Percentiles rank a stretch among this genome's conserved stretches.
Evolutionary conservation across 495 filamentous ascomycete genomes (phyloP).

Genomic region (Acidiella bohemica): DNA sequence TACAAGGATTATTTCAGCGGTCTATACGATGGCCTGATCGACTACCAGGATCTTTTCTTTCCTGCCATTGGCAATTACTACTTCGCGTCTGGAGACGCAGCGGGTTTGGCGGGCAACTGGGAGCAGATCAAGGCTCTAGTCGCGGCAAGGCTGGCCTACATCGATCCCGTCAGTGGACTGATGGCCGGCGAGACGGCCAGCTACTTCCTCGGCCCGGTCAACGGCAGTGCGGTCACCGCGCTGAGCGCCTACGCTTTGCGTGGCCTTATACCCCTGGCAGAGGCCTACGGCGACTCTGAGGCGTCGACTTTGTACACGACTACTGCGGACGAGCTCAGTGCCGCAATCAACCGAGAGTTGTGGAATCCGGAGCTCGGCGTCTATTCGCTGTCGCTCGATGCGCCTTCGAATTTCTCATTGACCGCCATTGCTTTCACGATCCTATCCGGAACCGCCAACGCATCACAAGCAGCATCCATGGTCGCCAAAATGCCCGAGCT

Average conservation of each 20-base stretch:
- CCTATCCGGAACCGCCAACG: slow-evolving; percentile 21
- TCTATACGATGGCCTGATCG: background rate
- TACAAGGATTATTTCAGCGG: slow-evolving; percentile 1
- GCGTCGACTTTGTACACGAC: background rate
- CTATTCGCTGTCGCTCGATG: slow-evolving; percentile 19
- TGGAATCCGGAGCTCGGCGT: slow-evolving; percentile 23
- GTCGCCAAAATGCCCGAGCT: slow-evolving; percentile 6
- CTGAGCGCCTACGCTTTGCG: slow-evolving; percentile 1
- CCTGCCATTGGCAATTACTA: slow-evolving; percentile 19
- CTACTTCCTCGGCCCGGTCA: slow-evolving; percentile 13
- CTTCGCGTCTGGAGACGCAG: slow-evolving; percentile 11
- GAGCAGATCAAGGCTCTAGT: slow-evolving; percentile 15
- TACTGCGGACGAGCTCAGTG: slow-evolving; percentile 5
- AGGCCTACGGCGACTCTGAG: slow-evolving; percentile 4
- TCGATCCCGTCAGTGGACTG: slow-evolving; percentile 20
- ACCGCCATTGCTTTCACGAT: slow-evolving; percentile 24
- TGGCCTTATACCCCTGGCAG: slow-evolving; percentile 1
- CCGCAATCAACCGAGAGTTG: slow-evolving; percentile 22
- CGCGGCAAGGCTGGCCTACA: slow-evolving; percentile 12
- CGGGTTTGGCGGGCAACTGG: slow-evolving; percentile 14
- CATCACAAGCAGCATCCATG: slow-evolving; percentile 12
- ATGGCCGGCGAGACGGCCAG: slow-evolving; percentile 4
- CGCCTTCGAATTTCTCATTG: slow-evolving; percentile 16
- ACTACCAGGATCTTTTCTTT: slow-evolving; percentile 24
- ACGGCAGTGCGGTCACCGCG: slow-evolving; percentile 7